Base-by-base conservation (phyloP, 345 rosid genomes). In the Theobroma cacao region DNA sequence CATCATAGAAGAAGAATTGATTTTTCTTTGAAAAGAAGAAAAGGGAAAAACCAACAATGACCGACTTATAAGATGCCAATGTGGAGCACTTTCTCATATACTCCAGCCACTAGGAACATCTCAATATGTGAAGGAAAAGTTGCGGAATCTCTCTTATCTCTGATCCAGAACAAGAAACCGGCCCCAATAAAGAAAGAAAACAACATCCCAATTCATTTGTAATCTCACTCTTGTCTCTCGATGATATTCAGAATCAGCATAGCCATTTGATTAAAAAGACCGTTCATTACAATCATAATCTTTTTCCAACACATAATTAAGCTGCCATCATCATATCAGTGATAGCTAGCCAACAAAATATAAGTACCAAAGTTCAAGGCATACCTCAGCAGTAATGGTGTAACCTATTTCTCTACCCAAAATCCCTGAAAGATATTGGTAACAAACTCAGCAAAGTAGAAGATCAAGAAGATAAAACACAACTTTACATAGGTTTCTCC, bases 341-440 rank as follows among this genome's bases (percentile, higher is more conserved):
- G 36, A 33, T 69, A 69, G 74, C 14, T 70, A 17, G 15, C 17
- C 58, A 60, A 41, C 38, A 60, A 34, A 65, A 33, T 4, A 47
- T 7, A 56, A 48, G 53, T 17, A 68, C 30, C 26, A 65, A 58
- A 76, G 77, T 43, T 60, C 22, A 74, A 53, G 59, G 55, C 76
- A 52, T 84, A 88, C 89, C 89, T 86, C 85, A 36, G 85, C 82
- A 2, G 84, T 80, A 20, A 86, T 75, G 1, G 43, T 74, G 74
- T 88, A 86, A 69, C 62, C 41, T 43, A 86, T 86, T 81, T 86
- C 85, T 76, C 55, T 82, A 33, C 82, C 87, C 77, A 73, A 73
- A 59, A 88, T 70, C 52, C 79, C 91, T 88, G 82, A 59, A 77
- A 72, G 12, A 55, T 20, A 75, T 45, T 33, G 11, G 22, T 20